Evolutionary conservation across 176 grass and related monocot species (phyloP), one percentile per base, ranked within the genome.

Genomic region (Oryza brachyantha): DNA sequence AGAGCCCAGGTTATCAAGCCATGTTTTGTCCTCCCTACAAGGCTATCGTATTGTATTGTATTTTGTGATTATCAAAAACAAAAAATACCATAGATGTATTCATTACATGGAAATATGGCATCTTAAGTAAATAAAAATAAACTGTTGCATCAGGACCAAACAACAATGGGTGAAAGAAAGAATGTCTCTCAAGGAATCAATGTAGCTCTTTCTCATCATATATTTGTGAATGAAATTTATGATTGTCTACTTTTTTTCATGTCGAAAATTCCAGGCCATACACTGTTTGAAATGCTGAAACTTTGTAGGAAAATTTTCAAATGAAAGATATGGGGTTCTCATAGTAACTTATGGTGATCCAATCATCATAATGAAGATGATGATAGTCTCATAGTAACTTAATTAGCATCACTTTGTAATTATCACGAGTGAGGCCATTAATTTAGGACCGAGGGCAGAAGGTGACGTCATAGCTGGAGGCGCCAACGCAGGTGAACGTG

Each of bases 401-500:
- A 50, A 50, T 52, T 21, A 52, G 0, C 45, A 11, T 73, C 59
- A 13, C 9, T 24, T 21, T 32, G 28, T 64, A 58, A 63, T 39
- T 21, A 35, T 34, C 2, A 19, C 46, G 0, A 73, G 39, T 11
- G 3, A 7, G 25, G 24, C 3, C 25, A 31, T 43, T 13, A 43
- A 13, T 66, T 6, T 6, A 73, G 29, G 26, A 46, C 19, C 60
- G 31, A 8, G 88, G 91, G 77, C 88, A 93, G 85, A 90, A 90
- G 77, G 91, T 88, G 78, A 93, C 65, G 68, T 72, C 58, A 29
- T 93, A 93, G 73, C 64, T 86, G 43, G 77, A n/a, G 3, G 91
- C 63, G 13, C 85, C 79, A 3, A 13, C 29, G 74, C 88, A 93
- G 17, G 91, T 90, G 81, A 93, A 90, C 5, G 91, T 90, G 78